Conservation (phyloP, 2,329 filamentous ascomycete genomes). For the Monilinia fructicola region DNA sequence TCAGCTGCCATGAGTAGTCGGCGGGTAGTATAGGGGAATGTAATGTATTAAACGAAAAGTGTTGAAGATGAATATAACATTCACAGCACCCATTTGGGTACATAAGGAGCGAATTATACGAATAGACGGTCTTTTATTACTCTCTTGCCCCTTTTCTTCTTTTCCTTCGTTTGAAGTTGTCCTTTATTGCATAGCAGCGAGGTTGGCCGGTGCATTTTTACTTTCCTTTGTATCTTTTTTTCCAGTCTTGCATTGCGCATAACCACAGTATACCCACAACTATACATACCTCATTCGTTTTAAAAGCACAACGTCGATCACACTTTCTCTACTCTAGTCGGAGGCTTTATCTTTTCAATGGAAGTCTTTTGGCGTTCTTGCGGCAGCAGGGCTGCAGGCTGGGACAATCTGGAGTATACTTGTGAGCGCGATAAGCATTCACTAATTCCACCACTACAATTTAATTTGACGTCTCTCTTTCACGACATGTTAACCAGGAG, state of each 20-base stretch:
- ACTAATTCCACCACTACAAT: constrained; percentile 8
- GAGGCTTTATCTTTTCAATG: neutral
- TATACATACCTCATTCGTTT: constrained; percentile 13
- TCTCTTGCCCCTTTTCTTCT: neutral
- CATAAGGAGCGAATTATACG: constrained; percentile 22
- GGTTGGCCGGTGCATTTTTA: constrained; percentile 10
- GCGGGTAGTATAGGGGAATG: constrained; percentile 1
- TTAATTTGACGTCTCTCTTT: constrained; percentile 21
- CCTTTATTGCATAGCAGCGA: constrained; percentile 18
- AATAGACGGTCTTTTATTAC: constrained; percentile 15
- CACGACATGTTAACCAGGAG: constrained; percentile 7
- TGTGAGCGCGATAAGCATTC: neutral
- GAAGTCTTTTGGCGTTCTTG: constrained; percentile 17
- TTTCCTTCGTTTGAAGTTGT: constrained; percentile 16
- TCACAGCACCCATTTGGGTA: constrained; percentile 15
- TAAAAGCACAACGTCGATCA: constrained; percentile 1
- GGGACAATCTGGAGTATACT: neutral
- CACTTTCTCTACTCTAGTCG: neutral
- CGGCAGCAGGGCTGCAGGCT: constrained; percentile 7
- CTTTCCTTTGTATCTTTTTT: neutral
- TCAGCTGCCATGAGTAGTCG: constrained; percentile 57
- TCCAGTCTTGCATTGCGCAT: constrained; percentile 6
- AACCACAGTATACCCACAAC: constrained; percentile 2
- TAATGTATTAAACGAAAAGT: constrained; percentile 25
- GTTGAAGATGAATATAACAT: constrained; percentile 22